Base-by-base conservation (phyloP, 257 asterid genomes). In the Plectranthus barbatus region DNA sequence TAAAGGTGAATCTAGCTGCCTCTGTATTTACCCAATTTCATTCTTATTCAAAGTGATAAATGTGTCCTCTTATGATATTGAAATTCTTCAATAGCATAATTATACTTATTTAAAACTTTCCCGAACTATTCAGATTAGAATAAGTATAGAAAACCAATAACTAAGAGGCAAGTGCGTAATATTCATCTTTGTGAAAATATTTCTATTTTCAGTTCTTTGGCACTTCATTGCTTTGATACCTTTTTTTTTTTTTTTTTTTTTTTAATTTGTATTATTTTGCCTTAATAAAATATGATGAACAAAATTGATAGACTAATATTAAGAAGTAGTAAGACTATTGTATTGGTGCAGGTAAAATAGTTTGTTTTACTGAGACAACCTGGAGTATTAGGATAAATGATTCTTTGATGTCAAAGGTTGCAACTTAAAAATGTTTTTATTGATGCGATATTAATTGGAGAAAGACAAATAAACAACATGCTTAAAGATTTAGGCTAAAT, bases 1-100 rank as follows among this genome's bases (percentile, higher is more conserved):
- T 18, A 69, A 72, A 76, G 97, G 98, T 91, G 66, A 75, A 66
- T 9, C 37, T 42, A 56, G 51, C 39, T 55, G 40, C 26, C 62
- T 21, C 54, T 51, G 15, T 46, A 10, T 46, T 20, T 23, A 17
- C 49, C 33, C 21, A 62, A n/a, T 34, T 7, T 33, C 18, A 18
- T 9, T 36, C 3, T n/a, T n/a, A n/a, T n/a, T n/a, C n/a, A n/a
- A n/a, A n/a, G n/a, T n/a, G n/a, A n/a, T n/a, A 2, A 42, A 4
- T 12, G n/a, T 67, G 29, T 46, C 29, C 31, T 13, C 17, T 33
- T 17, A 42, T 18, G 48, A 26, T 39, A 41, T 54, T 53, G 45
- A 19, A 56, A 34, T 66, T 44, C 20, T 18, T 10, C 49, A 52
- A 41, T 14, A 40, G 6, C 31, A 39, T n/a, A 7, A 21, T 29